Conservation (phyloP, 345 rosid genomes). For the Hypericum androsaemum region DNA sequence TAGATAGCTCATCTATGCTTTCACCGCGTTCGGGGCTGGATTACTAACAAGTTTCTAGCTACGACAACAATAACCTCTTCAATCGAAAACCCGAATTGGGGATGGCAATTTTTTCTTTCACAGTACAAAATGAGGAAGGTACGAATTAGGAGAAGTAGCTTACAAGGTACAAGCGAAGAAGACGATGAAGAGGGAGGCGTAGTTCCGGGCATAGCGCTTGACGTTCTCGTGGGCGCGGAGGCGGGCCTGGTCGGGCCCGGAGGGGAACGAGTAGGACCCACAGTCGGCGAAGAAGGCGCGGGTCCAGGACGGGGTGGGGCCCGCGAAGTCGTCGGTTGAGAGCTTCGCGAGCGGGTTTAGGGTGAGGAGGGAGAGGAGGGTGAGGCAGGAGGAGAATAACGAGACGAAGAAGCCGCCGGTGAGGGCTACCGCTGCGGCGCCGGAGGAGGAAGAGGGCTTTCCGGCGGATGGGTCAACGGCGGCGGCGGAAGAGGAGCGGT, state of each 20-base stretch:
- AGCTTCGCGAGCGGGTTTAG: slow-evolving; percentile 86
- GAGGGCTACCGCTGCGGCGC: slow-evolving; percentile 23
- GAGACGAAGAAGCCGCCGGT: slow-evolving; percentile 35
- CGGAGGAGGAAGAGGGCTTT: slow-evolving; percentile 15
- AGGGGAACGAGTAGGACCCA: slow-evolving; percentile 69
- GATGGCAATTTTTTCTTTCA: neutral
- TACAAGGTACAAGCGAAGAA: slow-evolving; percentile 87
- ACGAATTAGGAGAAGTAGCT: slow-evolving; percentile 7
- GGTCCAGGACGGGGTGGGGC: slow-evolving; percentile 77
- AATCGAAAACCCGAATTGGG: neutral
- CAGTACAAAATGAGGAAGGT: neutral
- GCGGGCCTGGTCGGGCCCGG: slow-evolving; percentile 56
- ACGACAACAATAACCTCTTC: too few relatives aligned
- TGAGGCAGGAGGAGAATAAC: slow-evolving; percentile 31
- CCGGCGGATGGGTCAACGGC: slow-evolving; percentile 17
- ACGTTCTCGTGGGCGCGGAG: slow-evolving; percentile 85
- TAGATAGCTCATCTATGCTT: too few relatives aligned
- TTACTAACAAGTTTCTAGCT: too few relatives aligned
- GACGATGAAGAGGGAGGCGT: slow-evolving; percentile 64
- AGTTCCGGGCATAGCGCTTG: slow-evolving; percentile 78
- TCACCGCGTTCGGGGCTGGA: too few relatives aligned
- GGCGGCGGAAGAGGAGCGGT: slow-evolving; percentile 30
- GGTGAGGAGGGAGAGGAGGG: slow-evolving; percentile 49
- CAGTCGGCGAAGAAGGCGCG: slow-evolving; percentile 52
- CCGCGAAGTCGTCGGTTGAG: slow-evolving; percentile 68